A percentile compares a stretch with the other conserved stretches of the same genome.
Conservation (phyloP, 140 eudicot species). For the Flaveria floridana region DNA sequence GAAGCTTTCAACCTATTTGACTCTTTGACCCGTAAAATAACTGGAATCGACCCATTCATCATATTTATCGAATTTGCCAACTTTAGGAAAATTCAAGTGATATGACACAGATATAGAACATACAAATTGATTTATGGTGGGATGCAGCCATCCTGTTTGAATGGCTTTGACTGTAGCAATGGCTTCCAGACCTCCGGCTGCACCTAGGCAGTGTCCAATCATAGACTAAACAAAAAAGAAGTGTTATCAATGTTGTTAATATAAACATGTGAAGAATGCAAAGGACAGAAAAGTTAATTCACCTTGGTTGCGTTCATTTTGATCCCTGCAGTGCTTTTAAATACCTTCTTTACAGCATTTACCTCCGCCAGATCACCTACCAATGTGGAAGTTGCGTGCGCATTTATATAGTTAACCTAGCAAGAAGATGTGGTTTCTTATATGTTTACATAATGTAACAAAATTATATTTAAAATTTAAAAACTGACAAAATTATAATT, state of each 20-base stretch:
- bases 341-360: slow-evolving; percentile 87
- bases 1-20: neutral
- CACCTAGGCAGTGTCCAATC: slow-evolving; percentile 98
- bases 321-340: slow-evolving; percentile 68
- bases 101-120: slow-evolving; percentile 17
- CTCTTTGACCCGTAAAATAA: neutral
- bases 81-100: neutral
- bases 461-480: neutral
- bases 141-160: slow-evolving; percentile 94
- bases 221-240: slow-evolving; percentile 56
- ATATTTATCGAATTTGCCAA: neutral
- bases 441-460: neutral
- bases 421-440: neutral
- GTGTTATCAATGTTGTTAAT: slow-evolving; percentile 3
- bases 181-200: slow-evolving; percentile 98
- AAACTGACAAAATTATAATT: neutral
- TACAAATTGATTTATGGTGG: slow-evolving; percentile 87
- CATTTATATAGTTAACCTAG: slow-evolving; percentile 92
- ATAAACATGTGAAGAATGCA: neutral
- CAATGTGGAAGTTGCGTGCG: slow-evolving; percentile 86
- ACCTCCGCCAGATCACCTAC: slow-evolving; percentile 90
- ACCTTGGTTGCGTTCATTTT: slow-evolving; percentile 92
- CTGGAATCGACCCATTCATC: neutral
- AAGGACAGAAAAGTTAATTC: neutral
- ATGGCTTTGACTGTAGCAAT: slow-evolving; percentile 82